Base-by-base conservation (phyloP, 1,139 yeast genomes). In the Yamadazyma diospyri region DNA sequence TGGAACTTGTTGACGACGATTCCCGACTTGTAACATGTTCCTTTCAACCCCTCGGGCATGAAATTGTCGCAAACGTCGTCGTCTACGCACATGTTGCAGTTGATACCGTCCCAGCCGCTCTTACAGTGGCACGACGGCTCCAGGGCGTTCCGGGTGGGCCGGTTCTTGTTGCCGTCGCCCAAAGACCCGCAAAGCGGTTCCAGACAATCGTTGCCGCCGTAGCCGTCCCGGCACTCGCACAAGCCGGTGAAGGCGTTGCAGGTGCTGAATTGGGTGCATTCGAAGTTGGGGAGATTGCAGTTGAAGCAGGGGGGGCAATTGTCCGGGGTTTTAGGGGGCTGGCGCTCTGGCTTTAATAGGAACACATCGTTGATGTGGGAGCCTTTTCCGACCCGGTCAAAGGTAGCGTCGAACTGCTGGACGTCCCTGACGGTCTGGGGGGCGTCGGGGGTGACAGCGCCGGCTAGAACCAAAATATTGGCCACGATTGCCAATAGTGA, bases 1-100 rank as follows among this genome's bases (percentile, higher is more conserved):
- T 82, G 87, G 51, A 84, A 76, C 47, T 77, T 71, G 42, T 86
- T 81, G 16, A 89, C 94, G 34, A 88, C 63, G 45, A 86, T 75
- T 14, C 98, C 98, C n/a, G 85, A 76, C 41, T 78, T 73, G 57
- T 88, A 89, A 55, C 98, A 92, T 0, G 95, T 86, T 7, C 97
- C 98, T 41, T 74, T 65, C 37, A 88, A 60, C 1, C 86, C 94
- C 36, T 81, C 89, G 1, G 97, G 97, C 80, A 92, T 78, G 46
- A 92, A 83, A 1, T 83, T 63, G 53, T 86, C 86, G 61, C 98
- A 92, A 2, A 82, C 83, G 4, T 64, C 57, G 53, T 92, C 95
- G 3, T 55, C 53, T 15, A 72, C 65, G 59, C 98, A 92, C 43
- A 83, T 49, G 52, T 92, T 92, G 68, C 98, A 92, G 53, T 92